Conservation (phyloP, 805 yeast species). For the Komagataella pseudopastoris region DNA sequence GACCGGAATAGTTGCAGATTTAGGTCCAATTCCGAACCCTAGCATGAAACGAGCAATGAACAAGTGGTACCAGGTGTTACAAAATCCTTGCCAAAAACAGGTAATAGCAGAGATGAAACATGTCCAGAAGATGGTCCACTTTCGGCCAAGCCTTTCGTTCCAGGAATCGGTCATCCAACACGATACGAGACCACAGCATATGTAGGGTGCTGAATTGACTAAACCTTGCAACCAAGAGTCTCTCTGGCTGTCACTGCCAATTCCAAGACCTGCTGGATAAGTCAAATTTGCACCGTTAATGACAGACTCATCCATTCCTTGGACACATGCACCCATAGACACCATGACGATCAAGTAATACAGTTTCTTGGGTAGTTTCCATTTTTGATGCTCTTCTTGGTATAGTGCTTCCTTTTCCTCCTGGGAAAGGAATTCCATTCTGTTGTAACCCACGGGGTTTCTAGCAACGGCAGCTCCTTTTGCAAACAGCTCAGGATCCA, state of each 20-base stretch:
- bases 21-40: slow-evolving; percentile 63
- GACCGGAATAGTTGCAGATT: slow-evolving; percentile 66
- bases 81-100: slow-evolving; percentile 60
- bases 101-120: slow-evolving; percentile 46
- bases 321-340: slow-evolving; percentile 71
- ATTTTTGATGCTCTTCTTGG: slow-evolving; percentile 31
- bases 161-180: slow-evolving; percentile 54
- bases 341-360: slow-evolving; percentile 46
- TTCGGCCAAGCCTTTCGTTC: slow-evolving; percentile 46
- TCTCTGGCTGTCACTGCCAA: slow-evolving; percentile 29
- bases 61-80: slow-evolving; percentile 52
- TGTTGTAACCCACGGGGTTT: slow-evolving; percentile 39
- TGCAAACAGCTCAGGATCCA: slow-evolving; percentile 48
- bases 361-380: slow-evolving; percentile 31
- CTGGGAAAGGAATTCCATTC: slow-evolving; percentile 40
- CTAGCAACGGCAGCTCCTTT: slow-evolving; percentile 59
- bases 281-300: slow-evolving; percentile 59
- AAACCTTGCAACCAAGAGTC: slow-evolving; percentile 49
- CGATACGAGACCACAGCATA: slow-evolving; percentile 45
- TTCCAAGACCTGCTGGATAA: slow-evolving; percentile 42
- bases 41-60: slow-evolving; percentile 51
- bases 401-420: slow-evolving; percentile 39
- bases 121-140: slow-evolving; percentile 52
- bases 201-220: slow-evolving; percentile 58
- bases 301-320: slow-evolving; percentile 72